Evolutionary conservation across 2,329 filamentous ascomycete species (phyloP), one percentile per base, ranked within the genome.

Genomic region (Fusarium secorum): DNA sequence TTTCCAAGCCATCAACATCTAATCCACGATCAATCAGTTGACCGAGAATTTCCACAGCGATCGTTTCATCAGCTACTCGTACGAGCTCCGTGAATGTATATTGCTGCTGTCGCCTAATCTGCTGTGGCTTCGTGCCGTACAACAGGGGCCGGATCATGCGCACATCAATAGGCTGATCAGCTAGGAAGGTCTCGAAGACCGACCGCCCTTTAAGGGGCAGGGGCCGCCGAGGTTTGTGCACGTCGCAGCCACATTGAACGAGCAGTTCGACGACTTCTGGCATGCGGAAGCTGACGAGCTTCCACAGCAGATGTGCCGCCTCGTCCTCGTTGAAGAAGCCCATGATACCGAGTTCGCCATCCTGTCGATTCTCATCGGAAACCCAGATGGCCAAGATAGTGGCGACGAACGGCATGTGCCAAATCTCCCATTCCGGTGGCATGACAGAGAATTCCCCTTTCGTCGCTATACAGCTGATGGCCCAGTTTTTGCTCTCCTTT

Each of bases 1-100:
- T 36, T 48, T 42, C n/a, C 45, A 75, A 36, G 7, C 52, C 44
- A 13, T 76, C 73, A 4, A 69, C 60, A 11, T 76, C 64, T 32
- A 76, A 65, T 15, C 68, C 65, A 13, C 56, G 49, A 7, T 52
- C 33, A n/a, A 76, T 46, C 3, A 76, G 26, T 6, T 55, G 46
- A 6, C 30, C 38, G 9, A 76, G 17, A 6, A 75, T 20, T 4
- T 46, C 41, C 22, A 46, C 42, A 2, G 74, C 57, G 6, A 66
- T 38, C 4, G 26, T 5, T 7, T 66, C 51, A 7, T 60, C 30
- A 5, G 46, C 15, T 7, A 71, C 24, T 3, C 32, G 28, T 4
- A 66, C 39, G 6, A 70, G n/a, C 3, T 71, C 53, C 3, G 59
- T 35, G 28, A 76, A 64, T 6, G 72, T 68, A 9, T 66, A 48